phyloP scores from a whole-genome alignment of 1,284 basidiomycete species.

The Hymenochaete sp. region DNA sequence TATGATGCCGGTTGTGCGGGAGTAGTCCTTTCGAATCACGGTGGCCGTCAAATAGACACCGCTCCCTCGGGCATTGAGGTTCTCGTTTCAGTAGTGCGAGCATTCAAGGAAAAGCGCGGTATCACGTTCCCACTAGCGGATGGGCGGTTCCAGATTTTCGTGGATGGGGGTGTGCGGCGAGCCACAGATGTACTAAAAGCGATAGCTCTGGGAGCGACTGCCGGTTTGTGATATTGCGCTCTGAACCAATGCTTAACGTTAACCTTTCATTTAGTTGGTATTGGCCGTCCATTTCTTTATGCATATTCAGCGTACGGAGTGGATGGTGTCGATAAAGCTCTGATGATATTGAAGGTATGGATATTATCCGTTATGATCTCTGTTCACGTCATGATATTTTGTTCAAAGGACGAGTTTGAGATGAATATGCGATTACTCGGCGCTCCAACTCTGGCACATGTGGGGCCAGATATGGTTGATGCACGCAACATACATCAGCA shows the following conservation, averaged over 20 bases:
- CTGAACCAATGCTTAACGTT: too few relatives aligned
- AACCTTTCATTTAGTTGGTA: too few relatives aligned
- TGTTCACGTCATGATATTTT: too few relatives aligned
- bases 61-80: slow-evolving; percentile 57
- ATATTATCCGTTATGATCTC: too few relatives aligned
- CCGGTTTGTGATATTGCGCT: too few relatives aligned
- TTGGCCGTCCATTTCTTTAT: slow-evolving; percentile 54
- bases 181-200: slow-evolving; percentile 69
- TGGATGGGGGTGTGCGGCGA: slow-evolving; percentile 64
- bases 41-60: slow-evolving; percentile 60
- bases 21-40: slow-evolving; percentile 62
- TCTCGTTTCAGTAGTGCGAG: slow-evolving; percentile 53
- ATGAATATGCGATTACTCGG: slow-evolving; percentile 47
- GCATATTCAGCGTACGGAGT: slow-evolving; percentile 59
- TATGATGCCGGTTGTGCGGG: slow-evolving; percentile 56
- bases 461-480: slow-evolving; percentile 36
- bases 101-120: slow-evolving; percentile 44
- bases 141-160: slow-evolving; percentile 54
- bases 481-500: slow-evolving; percentile 50
- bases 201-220: slow-evolving; percentile 60
- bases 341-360: slow-evolving; percentile 45
- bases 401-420: slow-evolving; percentile 50
- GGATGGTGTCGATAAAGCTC: slow-evolving; percentile 44
- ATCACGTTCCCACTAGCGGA: slow-evolving; percentile 33
- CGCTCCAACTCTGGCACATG: slow-evolving; percentile 38